Evolutionary conservation across 2,329 filamentous ascomycete genomes (phyloP).

Genomic region (Lizonia empirigonia): DNA sequence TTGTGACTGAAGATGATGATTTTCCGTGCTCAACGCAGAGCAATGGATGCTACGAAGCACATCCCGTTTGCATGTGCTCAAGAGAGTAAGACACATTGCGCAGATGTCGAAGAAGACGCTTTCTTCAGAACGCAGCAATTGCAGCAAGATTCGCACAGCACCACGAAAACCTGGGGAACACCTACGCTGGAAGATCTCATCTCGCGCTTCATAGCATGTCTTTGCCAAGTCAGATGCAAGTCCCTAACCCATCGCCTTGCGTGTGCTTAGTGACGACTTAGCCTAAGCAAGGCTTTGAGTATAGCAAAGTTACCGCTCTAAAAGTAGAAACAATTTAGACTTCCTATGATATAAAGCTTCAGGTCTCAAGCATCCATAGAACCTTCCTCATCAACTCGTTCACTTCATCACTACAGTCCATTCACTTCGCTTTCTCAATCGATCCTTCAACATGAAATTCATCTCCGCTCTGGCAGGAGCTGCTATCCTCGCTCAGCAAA

Average conservation of each 20-base stretch:
- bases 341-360: conserved; percentile 12
- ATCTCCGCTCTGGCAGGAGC: conserved; percentile 33
- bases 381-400: conserved; percentile 7
- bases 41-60: background rate
- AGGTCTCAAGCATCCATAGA: background rate
- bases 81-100: background rate
- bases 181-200: background rate
- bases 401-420: conserved; percentile 4
- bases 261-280: conserved; percentile 19
- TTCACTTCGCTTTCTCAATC: conserved; percentile 1
- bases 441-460: conserved; percentile 29
- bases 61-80: background rate
- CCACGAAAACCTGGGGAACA: background rate
- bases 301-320: background rate
- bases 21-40: background rate
- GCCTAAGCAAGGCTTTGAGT: conserved; percentile 6
- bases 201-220: background rate
- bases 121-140: background rate
- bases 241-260: conserved; percentile 9
- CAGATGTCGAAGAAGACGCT: background rate
- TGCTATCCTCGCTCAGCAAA: conserved; percentile 34
- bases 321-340: background rate
- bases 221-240: conserved; percentile 10
- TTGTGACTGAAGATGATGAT: background rate
- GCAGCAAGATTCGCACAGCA: background rate